Conservation (phyloP, 352 stramenopile genomes). For the Blastocystis sp. region DNA sequence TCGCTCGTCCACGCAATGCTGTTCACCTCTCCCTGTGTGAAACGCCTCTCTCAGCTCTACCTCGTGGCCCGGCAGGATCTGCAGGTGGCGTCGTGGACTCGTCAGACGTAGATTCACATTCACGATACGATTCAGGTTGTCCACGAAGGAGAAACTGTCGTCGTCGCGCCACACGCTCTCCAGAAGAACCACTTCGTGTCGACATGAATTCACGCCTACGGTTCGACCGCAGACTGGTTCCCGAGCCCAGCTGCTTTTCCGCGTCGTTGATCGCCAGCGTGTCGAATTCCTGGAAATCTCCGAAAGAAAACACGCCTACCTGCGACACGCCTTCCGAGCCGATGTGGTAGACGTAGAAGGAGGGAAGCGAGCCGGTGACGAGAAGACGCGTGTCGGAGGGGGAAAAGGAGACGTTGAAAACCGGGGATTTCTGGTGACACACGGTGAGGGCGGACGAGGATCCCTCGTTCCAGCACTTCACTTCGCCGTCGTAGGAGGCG, state of each 20-base stretch:
- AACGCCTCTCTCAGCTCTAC: not conserved
- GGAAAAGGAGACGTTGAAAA: conserved; percentile 16
- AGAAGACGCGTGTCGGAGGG: not conserved
- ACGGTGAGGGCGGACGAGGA: not conserved
- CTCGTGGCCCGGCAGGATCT: conserved; percentile 23
- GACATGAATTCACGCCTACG: not conserved
- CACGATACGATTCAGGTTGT: conserved; percentile 17
- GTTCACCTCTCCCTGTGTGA: conserved; percentile 33
- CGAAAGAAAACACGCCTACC: not conserved
- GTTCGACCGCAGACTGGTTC: not conserved
- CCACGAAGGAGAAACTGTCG: not conserved
- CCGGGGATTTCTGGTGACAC: not conserved
- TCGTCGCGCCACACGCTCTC: conserved; percentile 14
- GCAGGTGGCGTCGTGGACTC: not conserved
- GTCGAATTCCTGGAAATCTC: conserved; percentile 9
- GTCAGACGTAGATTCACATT: not conserved
- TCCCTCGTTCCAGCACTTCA: not conserved
- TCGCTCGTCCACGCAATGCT: conserved; percentile 22
- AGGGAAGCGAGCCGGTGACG: not conserved
- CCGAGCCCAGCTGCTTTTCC: not conserved
- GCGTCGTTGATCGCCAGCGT: not conserved
- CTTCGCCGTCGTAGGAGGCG: conserved; percentile 26
- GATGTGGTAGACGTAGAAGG: conserved; percentile 9
- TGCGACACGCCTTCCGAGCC: not conserved
- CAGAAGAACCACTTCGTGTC: conserved; percentile 15